Conservation (phyloP, 2,329 filamentous ascomycete genomes). For the Raffaelea arxii region DNA sequence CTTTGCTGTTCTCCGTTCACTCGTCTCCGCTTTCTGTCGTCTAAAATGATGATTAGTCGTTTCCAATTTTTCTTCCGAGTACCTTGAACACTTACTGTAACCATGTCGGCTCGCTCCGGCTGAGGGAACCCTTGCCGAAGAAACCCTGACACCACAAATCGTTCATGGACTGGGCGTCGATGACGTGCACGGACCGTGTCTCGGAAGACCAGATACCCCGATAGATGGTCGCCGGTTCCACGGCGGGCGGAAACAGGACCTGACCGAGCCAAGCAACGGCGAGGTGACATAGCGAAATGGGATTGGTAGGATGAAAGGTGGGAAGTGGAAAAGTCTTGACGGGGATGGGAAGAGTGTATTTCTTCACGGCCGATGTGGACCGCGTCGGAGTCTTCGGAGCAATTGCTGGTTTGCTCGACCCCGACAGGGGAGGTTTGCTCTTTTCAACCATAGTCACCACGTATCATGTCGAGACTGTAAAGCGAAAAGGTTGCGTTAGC, state of each 20-base stretch:
- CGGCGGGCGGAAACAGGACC: conserved; percentile 54
- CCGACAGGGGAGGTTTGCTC: conserved; percentile 9
- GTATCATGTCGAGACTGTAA: conserved; percentile 14
- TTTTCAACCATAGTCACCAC: conserved; percentile 21
- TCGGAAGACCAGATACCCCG: conserved; percentile 70
- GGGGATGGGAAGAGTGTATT: conserved; percentile 70
- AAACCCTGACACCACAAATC: conserved; percentile 95
- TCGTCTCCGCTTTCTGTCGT: conserved; percentile 32
- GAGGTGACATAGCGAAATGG: conserved; percentile 75
- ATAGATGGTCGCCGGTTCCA: conserved; percentile 56
- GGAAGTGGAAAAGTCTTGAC: conserved; percentile 77
- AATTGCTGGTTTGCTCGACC: conserved; percentile 10
- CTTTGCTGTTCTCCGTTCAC: conserved; percentile 69
- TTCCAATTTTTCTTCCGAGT: background rate
- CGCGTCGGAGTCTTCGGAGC: conserved; percentile 5
- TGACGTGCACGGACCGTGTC: conserved; percentile 77
- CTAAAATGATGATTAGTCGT: background rate
- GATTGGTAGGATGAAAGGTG: conserved; percentile 83
- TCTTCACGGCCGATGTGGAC: conserved; percentile 39
- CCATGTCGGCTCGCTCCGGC: conserved; percentile 93
- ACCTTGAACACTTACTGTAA: conserved; percentile 38
- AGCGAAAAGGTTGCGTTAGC: conserved; percentile 4
- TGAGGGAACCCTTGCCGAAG: conserved; percentile 88
- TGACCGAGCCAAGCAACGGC: conserved; percentile 69
- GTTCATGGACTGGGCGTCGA: conserved; percentile 62